A percentile compares a stretch with the other conserved stretches of the same genome.
These are phyloP conservation scores for Boletus tomentosulus DNA, from an alignment of 768 basidiomycete species.

Conservation along the genomic window DNA sequence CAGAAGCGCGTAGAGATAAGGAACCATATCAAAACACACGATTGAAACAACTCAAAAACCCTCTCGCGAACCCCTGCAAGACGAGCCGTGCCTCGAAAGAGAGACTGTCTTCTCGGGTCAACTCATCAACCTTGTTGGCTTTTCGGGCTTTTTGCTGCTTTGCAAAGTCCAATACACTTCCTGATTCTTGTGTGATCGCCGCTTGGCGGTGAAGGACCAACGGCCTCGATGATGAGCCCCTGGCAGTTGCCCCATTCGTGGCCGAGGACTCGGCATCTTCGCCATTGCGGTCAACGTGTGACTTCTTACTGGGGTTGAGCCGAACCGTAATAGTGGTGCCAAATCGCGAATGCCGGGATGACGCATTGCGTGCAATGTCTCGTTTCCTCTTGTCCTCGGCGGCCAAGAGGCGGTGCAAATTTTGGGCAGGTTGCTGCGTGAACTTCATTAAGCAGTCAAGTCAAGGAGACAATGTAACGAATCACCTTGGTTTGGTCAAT, in stretches of 20 bases:
- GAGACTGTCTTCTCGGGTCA: constrained; percentile 64
- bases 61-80: constrained; percentile 64
- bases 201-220: constrained; percentile 83
- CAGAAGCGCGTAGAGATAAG: constrained; percentile 12
- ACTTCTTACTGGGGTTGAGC: constrained; percentile 55
- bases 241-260: constrained; percentile 17
- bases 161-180: constrained; percentile 64
- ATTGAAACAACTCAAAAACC: constrained; percentile 86
- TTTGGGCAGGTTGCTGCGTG: constrained; percentile 60
- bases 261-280: constrained; percentile 22
- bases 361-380: constrained; percentile 47
- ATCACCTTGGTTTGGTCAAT: constrained; percentile 62
- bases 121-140: constrained; percentile 59
- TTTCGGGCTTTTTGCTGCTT: constrained; percentile 61
- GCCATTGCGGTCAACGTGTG: constrained; percentile 13
- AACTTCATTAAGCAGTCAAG: constrained; percentile 10
- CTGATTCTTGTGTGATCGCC: constrained; percentile 67
- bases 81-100: constrained; percentile 58
- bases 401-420: constrained; percentile 71
- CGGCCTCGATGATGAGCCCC: constrained; percentile 39
- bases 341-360: constrained; percentile 91
- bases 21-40: constrained; percentile 46
- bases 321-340: constrained; percentile 90
- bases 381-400: constrained; percentile 66
- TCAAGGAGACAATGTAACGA: constrained; percentile 2